phyloP scores from a whole-genome alignment of 805 yeast species.

The Jamesozyma spencerorum region DNA sequence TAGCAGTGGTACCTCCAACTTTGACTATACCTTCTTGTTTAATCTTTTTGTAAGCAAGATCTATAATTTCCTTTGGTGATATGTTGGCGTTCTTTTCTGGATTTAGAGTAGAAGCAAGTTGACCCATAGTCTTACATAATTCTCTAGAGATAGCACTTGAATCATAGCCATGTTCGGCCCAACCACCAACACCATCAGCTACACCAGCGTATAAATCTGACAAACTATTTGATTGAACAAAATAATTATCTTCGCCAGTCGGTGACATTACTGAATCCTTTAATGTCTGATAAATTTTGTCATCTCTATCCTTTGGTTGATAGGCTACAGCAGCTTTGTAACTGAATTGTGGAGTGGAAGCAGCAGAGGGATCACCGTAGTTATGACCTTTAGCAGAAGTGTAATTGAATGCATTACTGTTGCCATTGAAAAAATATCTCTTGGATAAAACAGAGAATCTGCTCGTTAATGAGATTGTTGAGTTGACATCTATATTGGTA shows the following conservation, averaged over 20 bases:
- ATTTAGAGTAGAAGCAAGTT: conserved; percentile 12
- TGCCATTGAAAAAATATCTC: conserved; percentile 15
- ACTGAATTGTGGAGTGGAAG: conserved; percentile 24
- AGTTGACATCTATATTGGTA: conserved; percentile 2
- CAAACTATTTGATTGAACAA: conserved; percentile 32
- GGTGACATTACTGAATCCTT: conserved; percentile 40
- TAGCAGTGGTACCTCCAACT: conserved; percentile 92
- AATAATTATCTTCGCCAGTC: conserved; percentile 71
- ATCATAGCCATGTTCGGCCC: conserved; percentile 88
- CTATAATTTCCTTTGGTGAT: conserved; percentile 42
- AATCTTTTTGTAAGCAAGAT: conserved; percentile 47
- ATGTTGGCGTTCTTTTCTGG: conserved; percentile 5
- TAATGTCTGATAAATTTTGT: conserved; percentile 33
- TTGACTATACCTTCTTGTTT: conserved; percentile 48
- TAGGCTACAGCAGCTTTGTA: conserved; percentile 60
- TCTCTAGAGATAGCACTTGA: conserved; percentile 81
- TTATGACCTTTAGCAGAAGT: background rate
- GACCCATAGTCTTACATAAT: conserved; percentile 49
- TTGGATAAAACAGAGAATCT: conserved; percentile 10
- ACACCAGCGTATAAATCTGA: conserved; percentile 56
- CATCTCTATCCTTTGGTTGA: conserved; percentile 63
- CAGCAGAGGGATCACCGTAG: conserved; percentile 1
- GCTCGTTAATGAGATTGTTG: conserved; percentile 3
- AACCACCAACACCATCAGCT: conserved; percentile 97
- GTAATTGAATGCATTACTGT: conserved; percentile 2